Evolutionary conservation across 1,284 basidiomycete genomes (phyloP).

Genomic region (Pascua sp.): DNA sequence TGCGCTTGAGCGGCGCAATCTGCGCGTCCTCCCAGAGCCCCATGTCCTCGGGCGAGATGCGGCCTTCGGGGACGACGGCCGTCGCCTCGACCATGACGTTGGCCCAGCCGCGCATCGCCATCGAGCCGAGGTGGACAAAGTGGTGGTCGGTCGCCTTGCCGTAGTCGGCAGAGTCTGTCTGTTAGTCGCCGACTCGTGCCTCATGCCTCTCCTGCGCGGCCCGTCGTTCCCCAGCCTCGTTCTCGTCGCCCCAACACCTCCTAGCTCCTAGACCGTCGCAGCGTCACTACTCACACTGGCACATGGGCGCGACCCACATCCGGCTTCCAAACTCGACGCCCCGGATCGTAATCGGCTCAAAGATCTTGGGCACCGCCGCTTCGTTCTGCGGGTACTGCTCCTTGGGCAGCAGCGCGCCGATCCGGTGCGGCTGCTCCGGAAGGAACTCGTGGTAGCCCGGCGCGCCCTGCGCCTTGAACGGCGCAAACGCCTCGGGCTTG

Average conservation of each 20-base stretch:
- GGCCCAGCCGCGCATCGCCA: conserved; percentile 54
- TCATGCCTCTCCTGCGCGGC: no score
- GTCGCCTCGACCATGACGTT: conserved; percentile 67
- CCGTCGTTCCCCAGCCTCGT: background rate
- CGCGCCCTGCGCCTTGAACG: conserved; percentile 8
- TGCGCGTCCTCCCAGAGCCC: conserved; percentile 76
- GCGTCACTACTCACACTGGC: conserved; percentile 50
- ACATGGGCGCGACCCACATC: conserved; percentile 61
- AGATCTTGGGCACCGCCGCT: conserved; percentile 57
- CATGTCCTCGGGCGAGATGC: conserved; percentile 55
- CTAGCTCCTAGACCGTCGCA: no score
- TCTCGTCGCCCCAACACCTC: background rate
- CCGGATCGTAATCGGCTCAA: conserved; percentile 64
- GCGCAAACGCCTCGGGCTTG: conserved; percentile 3
- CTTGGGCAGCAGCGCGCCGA: conserved; percentile 53
- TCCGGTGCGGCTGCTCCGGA: conserved; percentile 61
- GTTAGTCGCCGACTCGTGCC: background rate
- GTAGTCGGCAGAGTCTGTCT: conserved; percentile 62
- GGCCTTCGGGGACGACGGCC: conserved; percentile 69
- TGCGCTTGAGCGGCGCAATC: conserved; percentile 61
- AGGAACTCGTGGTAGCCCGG: conserved; percentile 10
- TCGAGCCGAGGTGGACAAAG: conserved; percentile 65
- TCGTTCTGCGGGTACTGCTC: conserved; percentile 21
- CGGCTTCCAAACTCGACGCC: conserved; percentile 66
- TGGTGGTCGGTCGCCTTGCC: conserved; percentile 75